Conservation (phyloP, 352 stramenopile genomes). For the Albugo laibachii region DNA sequence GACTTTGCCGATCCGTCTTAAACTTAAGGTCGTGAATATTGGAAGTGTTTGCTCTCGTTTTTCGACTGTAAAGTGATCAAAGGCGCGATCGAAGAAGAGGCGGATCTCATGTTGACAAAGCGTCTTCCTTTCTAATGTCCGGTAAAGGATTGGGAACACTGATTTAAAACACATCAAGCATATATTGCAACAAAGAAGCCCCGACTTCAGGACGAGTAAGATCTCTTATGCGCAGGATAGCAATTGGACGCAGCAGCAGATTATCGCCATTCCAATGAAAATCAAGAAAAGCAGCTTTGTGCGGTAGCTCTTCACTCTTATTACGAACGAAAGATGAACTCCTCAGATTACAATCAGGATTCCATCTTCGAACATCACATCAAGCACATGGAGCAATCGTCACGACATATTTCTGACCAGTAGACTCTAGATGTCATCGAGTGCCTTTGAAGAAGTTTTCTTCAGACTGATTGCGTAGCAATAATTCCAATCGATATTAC, state of each 20-base stretch:
- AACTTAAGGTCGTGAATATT: too few relatives aligned
- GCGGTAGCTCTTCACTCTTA: neutral
- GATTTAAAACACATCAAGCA: neutral
- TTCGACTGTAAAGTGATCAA: constrained; percentile 1
- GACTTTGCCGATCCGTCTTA: too few relatives aligned
- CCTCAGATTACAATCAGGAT: too few relatives aligned
- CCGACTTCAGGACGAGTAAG: neutral
- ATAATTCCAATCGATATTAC: too few relatives aligned
- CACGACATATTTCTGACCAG: too few relatives aligned
- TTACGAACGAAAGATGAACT: too few relatives aligned
- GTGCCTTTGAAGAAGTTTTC: too few relatives aligned
- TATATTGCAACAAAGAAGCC: neutral
- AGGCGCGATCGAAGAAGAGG: constrained; percentile 1
- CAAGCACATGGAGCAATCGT: too few relatives aligned
- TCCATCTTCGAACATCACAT: too few relatives aligned
- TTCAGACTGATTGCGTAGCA: too few relatives aligned
- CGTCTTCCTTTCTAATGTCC: constrained; percentile 1
- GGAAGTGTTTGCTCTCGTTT: neutral
- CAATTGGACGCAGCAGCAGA: neutral
- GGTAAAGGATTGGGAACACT: constrained; percentile 3
- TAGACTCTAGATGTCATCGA: too few relatives aligned
- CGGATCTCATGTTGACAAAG: neutral
- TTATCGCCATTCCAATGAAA: constrained; percentile 1
- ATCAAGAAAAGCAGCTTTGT: neutral
- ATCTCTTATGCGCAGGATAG: neutral